Conservation (phyloP, 345 rosid genomes). For the Heritiera fomes region DNA sequence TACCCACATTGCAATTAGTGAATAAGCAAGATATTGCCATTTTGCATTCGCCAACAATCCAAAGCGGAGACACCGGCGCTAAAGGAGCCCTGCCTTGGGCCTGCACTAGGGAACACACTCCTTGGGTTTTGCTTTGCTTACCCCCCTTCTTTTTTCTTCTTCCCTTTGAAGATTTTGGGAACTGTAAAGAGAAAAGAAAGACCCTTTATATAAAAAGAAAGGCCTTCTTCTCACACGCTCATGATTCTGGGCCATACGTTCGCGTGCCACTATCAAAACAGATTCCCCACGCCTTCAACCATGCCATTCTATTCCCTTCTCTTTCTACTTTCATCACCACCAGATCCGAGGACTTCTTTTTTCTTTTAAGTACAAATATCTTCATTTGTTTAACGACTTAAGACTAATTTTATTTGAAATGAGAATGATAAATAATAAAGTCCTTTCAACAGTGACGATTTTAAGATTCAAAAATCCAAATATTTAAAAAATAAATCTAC, state of each 20-base stretch:
- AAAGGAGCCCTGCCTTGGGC: slow-evolving; percentile 59
- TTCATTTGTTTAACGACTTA: no score
- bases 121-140: slow-evolving; percentile 45
- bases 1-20: slow-evolving; percentile 10
- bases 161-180: slow-evolving; percentile 39
- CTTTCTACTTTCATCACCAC: no score
- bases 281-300: slow-evolving; percentile 57
- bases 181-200: slow-evolving; percentile 32
- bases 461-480: no score
- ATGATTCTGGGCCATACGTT: slow-evolving; percentile 58
- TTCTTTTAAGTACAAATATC: no score
- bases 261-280: slow-evolving; percentile 56
- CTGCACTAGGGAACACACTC: slow-evolving; percentile 50
- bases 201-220: not conserved
- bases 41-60: slow-evolving; percentile 24
- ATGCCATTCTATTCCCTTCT: slow-evolving; percentile 4
- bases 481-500: no score
- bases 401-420: no score
- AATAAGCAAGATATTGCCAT: slow-evolving; percentile 20
- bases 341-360: no score
- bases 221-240: slow-evolving; percentile 23
- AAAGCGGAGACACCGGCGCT: slow-evolving; percentile 72
- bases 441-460: no score
- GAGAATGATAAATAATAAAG: no score
- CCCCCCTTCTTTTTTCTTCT: not conserved